phyloP scores from a whole-genome alignment of 2,329 filamentous ascomycete species.

The Fusarium xyrophilum region DNA sequence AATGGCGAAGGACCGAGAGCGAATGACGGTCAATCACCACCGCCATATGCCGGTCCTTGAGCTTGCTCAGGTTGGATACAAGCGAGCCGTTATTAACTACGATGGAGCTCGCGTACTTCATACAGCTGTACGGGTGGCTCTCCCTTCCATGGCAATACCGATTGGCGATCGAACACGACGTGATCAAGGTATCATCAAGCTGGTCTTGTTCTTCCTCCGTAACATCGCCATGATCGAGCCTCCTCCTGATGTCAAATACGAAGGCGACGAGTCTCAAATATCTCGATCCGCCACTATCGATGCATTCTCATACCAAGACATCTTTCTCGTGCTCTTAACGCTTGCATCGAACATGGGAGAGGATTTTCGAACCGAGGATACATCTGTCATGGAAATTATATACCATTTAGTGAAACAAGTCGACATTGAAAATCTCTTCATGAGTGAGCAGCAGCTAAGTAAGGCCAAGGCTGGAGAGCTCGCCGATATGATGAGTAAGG shows the following conservation, averaged over 20 bases:
- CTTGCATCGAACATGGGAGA: slow-evolving; percentile 92
- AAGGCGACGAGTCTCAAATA: slow-evolving; percentile 89
- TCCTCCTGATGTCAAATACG: slow-evolving; percentile 73
- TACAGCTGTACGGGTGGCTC: slow-evolving; percentile 77
- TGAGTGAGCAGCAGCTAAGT: slow-evolving; percentile 75
- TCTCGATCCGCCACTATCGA: slow-evolving; percentile 88
- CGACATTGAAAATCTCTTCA: slow-evolving; percentile 82
- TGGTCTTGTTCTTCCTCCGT: slow-evolving; percentile 86
- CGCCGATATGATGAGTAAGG: slow-evolving; percentile 76
- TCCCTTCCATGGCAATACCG: slow-evolving; percentile 84
- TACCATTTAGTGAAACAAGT: slow-evolving; percentile 94
- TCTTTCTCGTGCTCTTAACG: slow-evolving; percentile 83
- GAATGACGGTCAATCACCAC: slow-evolving; percentile 92
- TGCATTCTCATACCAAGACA: slow-evolving; percentile 88
- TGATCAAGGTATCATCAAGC: slow-evolving; percentile 91
- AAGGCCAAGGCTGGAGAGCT: slow-evolving; percentile 77
- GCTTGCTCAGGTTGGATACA: slow-evolving; percentile 87
- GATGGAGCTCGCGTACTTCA: slow-evolving; percentile 79
- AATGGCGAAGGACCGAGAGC: slow-evolving; percentile 76
- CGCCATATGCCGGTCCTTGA: slow-evolving; percentile 89
- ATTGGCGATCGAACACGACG: slow-evolving; percentile 76
- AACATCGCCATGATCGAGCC: slow-evolving; percentile 88
- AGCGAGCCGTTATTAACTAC: slow-evolving; percentile 84
- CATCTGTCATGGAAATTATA: slow-evolving; percentile 86
- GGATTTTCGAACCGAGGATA: slow-evolving; percentile 88